Conservation (phyloP, 1,284 basidiomycete genomes). For the Rhodotorula mucilaginosa region DNA sequence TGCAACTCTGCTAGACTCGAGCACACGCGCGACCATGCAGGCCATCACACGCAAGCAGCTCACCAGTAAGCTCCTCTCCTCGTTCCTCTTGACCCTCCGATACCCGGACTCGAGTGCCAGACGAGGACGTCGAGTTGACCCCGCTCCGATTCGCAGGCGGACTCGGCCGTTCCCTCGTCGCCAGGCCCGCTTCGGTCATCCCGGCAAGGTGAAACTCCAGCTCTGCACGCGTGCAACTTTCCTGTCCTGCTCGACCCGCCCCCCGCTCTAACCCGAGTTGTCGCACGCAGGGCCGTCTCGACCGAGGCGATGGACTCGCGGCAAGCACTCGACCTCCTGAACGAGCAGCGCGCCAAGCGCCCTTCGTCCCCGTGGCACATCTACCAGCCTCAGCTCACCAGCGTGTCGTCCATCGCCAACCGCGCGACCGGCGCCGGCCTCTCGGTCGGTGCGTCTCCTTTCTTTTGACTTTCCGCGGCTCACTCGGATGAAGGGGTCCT, state of each 20-base stretch:
- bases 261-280: too few species aligned
- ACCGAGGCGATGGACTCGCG: constrained; percentile 63
- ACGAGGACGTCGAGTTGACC: neutral
- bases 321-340: constrained; percentile 65
- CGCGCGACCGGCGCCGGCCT: constrained; percentile 78
- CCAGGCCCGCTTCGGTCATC: constrained; percentile 11
- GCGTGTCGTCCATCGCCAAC: constrained; percentile 79
- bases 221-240: too few species aligned
- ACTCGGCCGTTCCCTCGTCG: constrained; percentile 7
- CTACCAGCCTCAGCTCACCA: constrained; percentile 59
- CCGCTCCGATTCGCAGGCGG: constrained; percentile 9
- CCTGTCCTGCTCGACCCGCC: too few species aligned
- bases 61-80: too few species aligned
- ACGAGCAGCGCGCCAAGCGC: constrained; percentile 77
- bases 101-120: too few species aligned
- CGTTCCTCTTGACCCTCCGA: too few species aligned
- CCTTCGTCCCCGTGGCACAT: constrained; percentile 68
- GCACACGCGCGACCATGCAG: constrained; percentile 1
- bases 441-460: constrained; percentile 60
- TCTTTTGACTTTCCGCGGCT: constrained; percentile 59
- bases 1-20: neutral
- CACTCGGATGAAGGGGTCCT: too few species aligned
- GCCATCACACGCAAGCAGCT: constrained; percentile 1
- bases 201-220: constrained; percentile 10
- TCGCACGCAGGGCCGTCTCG: constrained; percentile 52